These are phyloP conservation scores for Paracorniculantispora psalliotae DNA, from an alignment of 2,329 filamentous ascomycete genomes.

Conservation along the genomic window DNA sequence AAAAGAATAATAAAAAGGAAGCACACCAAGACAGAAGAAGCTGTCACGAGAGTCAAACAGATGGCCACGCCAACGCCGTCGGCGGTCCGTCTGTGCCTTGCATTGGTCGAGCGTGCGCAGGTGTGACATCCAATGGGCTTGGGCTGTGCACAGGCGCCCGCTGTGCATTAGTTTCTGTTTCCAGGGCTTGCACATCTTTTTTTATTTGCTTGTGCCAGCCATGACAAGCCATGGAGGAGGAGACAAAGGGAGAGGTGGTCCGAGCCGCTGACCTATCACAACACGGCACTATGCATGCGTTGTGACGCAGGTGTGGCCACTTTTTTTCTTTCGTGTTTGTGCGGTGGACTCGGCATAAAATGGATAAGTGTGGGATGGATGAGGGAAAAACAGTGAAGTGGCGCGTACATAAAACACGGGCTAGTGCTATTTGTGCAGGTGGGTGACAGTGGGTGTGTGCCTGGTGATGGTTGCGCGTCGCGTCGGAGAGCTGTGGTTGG, in stretches of 20 bases:
- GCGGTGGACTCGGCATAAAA: slow-evolving; percentile 13
- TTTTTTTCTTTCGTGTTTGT: no score
- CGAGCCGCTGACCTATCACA: slow-evolving; percentile 13
- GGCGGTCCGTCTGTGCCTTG: slow-evolving; percentile 4
- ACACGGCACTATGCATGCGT: slow-evolving; percentile 2
- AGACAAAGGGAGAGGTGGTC: background rate
- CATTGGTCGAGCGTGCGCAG: slow-evolving; percentile 10
- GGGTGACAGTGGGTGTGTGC: no score
- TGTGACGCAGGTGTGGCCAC: slow-evolving; percentile 8
- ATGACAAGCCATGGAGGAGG: background rate
- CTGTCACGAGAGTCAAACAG: background rate
- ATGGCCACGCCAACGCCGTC: background rate
- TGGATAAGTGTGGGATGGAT: no score
- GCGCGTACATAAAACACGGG: background rate
- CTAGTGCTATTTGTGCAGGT: slow-evolving; percentile 2
- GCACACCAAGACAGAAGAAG: slow-evolving; percentile 3
- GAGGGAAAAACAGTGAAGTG: background rate
- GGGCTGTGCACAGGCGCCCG: slow-evolving; percentile 10
- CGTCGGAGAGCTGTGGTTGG: background rate
- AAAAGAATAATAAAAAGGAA: background rate
- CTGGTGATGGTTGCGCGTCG: no score
- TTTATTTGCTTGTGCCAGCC: slow-evolving; percentile 3
- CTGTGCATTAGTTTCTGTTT: background rate
- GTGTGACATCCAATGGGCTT: slow-evolving; percentile 5
- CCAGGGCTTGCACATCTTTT: background rate